Evolutionary conservation across 176 grass and related monocot species (phyloP).

Genomic region (Carex kokanica): DNA sequence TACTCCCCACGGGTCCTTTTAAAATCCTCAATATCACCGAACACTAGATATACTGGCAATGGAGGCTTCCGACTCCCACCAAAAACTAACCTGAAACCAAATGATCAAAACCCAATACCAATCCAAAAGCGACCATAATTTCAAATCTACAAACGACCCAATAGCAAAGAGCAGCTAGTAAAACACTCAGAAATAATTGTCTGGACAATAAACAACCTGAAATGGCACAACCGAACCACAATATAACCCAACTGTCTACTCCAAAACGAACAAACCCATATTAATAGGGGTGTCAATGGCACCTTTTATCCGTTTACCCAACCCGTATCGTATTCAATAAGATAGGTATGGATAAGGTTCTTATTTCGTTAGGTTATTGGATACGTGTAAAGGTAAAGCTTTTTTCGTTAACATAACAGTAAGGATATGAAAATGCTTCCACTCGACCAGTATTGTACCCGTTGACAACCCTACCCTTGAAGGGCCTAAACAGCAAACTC

Average conservation of each 20-base stretch:
- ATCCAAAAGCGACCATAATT: neutral
- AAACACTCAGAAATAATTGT: neutral
- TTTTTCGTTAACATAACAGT: too few relatives aligned
- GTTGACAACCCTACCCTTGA: too few relatives aligned
- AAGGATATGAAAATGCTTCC: too few relatives aligned
- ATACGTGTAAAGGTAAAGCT: too few relatives aligned
- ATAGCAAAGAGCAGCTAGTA: neutral
- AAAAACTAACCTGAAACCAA: neutral
- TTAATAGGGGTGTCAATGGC: too few relatives aligned
- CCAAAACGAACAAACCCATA: neutral
- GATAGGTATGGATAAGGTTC: too few relatives aligned
- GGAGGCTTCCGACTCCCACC: neutral
- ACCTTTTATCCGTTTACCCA: too few relatives aligned
- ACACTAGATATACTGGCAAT: neutral
- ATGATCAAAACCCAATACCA: neutral
- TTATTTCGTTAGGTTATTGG: too few relatives aligned
- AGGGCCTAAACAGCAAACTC: neutral
- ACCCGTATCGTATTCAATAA: too few relatives aligned
- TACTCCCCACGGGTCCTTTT: too few relatives aligned
- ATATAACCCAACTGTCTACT: slow-evolving; percentile 25
- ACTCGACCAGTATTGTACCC: too few relatives aligned
- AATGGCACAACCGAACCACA: neutral
- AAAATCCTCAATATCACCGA: neutral
- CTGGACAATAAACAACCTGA: neutral
- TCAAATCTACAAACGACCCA: neutral